phyloP scores from a whole-genome alignment of 2,329 filamentous ascomycete species.

The Aspergillus pseudoviridinutans region DNA sequence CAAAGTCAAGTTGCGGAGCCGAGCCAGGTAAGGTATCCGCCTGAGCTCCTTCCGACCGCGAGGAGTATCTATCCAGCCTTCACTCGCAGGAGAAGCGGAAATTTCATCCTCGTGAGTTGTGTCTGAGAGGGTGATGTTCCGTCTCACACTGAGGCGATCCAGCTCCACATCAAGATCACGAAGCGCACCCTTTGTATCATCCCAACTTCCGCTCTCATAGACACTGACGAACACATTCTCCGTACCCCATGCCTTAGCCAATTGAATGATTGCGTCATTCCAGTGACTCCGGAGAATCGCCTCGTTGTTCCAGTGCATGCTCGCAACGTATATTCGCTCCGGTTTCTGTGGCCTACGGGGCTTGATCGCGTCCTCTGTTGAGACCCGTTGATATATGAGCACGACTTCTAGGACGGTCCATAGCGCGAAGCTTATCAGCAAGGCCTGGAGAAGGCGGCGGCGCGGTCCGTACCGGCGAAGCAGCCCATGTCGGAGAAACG shows the following conservation, averaged over 20 bases:
- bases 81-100: constrained; percentile 37
- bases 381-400: constrained; percentile 13
- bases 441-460: constrained; percentile 14
- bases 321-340: constrained; percentile 60
- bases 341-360: constrained; percentile 8
- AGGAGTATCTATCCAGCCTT: constrained; percentile 63
- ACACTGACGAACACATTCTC: constrained; percentile 66
- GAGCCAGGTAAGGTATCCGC: constrained; percentile 66
- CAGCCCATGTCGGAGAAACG: neutral
- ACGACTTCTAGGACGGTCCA: constrained; percentile 20
- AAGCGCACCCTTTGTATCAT: constrained; percentile 62
- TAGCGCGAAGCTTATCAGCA: constrained; percentile 14
- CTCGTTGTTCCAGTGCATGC: constrained; percentile 66
- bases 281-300: constrained; percentile 58
- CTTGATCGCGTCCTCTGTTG: constrained; percentile 8
- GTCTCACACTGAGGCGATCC: constrained; percentile 49
- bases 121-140: constrained; percentile 56
- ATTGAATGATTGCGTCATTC: constrained; percentile 56
- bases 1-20: constrained; percentile 61
- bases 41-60: constrained; percentile 53
- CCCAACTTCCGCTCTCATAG: constrained; percentile 66
- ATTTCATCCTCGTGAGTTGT: constrained; percentile 58
- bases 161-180: constrained; percentile 54
- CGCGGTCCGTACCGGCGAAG: constrained; percentile 12
- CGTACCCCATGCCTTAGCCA: constrained; percentile 55